Evolutionary conservation across 768 basidiomycete species (phyloP).

Genomic region (Termitomyces sp.): DNA sequence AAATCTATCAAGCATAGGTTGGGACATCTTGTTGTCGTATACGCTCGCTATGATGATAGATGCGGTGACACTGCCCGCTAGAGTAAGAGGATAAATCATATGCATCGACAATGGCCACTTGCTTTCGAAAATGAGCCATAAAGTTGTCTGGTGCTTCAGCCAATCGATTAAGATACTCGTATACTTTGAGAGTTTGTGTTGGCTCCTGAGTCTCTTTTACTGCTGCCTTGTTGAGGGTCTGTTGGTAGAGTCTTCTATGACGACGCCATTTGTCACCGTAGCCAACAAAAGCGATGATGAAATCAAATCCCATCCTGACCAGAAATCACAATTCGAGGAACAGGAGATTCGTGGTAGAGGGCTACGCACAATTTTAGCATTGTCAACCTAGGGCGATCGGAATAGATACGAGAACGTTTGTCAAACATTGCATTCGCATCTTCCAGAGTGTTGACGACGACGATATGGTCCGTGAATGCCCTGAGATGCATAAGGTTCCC

Average conservation of each 20-base stretch:
- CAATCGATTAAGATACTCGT: conserved; percentile 16
- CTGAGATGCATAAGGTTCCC: not conserved
- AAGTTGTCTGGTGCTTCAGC: conserved; percentile 17
- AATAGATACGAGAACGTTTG: conserved; percentile 23
- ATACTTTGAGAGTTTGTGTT: conserved; percentile 20
- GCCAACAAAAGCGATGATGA: conserved; percentile 22
- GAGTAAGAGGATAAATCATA: not conserved
- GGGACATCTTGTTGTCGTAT: conserved; percentile 25
- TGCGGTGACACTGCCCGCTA: conserved; percentile 3
- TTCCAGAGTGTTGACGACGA: not conserved
- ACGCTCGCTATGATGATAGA: conserved; percentile 20
- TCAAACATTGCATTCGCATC: conserved; percentile 20
- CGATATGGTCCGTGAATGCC: not conserved
- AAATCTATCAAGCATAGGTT: conserved; percentile 20
- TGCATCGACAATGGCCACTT: not conserved
- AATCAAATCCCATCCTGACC: conserved; percentile 30
- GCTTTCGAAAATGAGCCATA: conserved; percentile 7
- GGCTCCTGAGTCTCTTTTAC: conserved; percentile 17
- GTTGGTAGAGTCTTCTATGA: conserved; percentile 26
- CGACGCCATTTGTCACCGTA: conserved; percentile 27
- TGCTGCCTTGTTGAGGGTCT: conserved; percentile 21
- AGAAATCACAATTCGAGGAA: not conserved
- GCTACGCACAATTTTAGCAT: conserved; percentile 17
- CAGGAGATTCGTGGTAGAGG: not conserved
- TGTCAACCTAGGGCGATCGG: conserved; percentile 19